Evolutionary conservation across 805 yeast species (phyloP), one percentile per base, ranked within the genome.

Genomic region (Teunomyces stri): DNA sequence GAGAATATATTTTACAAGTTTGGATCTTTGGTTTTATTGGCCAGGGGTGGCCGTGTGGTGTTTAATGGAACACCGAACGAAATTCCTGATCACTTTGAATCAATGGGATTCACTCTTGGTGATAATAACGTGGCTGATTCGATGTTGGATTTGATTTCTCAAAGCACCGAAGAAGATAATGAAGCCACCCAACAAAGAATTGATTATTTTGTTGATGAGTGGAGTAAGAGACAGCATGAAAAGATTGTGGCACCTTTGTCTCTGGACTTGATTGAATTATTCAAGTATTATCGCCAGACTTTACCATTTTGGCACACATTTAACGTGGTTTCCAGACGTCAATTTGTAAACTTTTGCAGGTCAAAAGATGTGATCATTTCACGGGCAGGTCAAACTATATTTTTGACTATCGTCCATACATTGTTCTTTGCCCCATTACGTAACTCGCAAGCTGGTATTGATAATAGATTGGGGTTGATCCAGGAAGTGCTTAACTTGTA

Each of bases 91-190:
- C 52, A 61, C 45, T 53, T 61, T 27, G 28, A 30, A 4, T 11
- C 22, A 4, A 39, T 50, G 16, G 56, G 56, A 5, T 49, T 49
- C 38, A 28, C 47, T 16, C 49, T 58, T 15, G 58, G 58, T 3
- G 45, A 38, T 1, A 41, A 43, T 13, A 60, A 55, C 39, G 44
- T 55, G 12, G 61, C 64, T 3, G 63, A 61, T 41, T 52, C 47
- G 31, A 48, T 56, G 28, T 51, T 61, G 43, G 66, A 61, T 33
- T 42, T 52, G 29, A 77, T 88, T 1, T 84, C 94, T 0, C 72
- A 55, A 43, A 60, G 63, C 2, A 39, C 57, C 6, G 59, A 57
- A 15, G 75, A 70, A 42, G 51, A 56, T 7, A 45, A 46, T 18
- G 67, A 59, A 18, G 49, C 43, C 6, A 51, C 61, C 10, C 53